Evolutionary conservation across 139 green algal species (phyloP), one percentile per base, ranked within the genome.

Genomic region (Tetraselmis striata): DNA sequence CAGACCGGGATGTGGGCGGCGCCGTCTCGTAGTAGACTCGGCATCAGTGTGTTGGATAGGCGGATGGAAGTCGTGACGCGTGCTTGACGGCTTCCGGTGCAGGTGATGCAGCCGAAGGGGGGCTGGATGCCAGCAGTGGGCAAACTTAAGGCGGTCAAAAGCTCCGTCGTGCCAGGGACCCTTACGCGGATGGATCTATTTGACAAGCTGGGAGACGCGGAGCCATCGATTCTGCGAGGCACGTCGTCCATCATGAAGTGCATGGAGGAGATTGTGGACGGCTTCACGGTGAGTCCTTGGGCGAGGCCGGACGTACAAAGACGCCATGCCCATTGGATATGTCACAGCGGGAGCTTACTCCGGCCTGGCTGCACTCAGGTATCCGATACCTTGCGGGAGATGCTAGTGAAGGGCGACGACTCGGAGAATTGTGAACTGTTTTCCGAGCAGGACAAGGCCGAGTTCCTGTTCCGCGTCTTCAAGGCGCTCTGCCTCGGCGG

Each of bases 391-490:
- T 81, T 93, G 23, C 86, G 89, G 1, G 84, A 88, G 27, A 77
- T 90, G 80, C 81, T 93, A 75, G 78, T 87, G 75, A 82, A 67
- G 18, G 45, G 75, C 59, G 83, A 90, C 23, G 87, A 93, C 1
- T 86, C 81, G 22, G 86, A 89, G 75, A 86, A 91, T 74, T 86
- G 84, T 26, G 86, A 84, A 23, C 79, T 92, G 29, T 90, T 87
- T 79, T 84, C 29, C 28, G 82, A 82, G 11, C 80, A 84, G 22
- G 89, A 93, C 59, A 84, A 81, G 32, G 29, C 78, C 1, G 77
- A 91, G 84, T 79, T 93, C 24, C 84, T 93, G 59, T 93, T 83
- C 80, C 76, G 86, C 24, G 26, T 91, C 0, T 92, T 92, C 83
- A 79, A 91, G 79, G 83, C 89, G 29, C 1, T 90, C 1, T 86